Base-by-base conservation (phyloP, 495 filamentous ascomycete genomes). In the Trichocladium antarcticum region DNA sequence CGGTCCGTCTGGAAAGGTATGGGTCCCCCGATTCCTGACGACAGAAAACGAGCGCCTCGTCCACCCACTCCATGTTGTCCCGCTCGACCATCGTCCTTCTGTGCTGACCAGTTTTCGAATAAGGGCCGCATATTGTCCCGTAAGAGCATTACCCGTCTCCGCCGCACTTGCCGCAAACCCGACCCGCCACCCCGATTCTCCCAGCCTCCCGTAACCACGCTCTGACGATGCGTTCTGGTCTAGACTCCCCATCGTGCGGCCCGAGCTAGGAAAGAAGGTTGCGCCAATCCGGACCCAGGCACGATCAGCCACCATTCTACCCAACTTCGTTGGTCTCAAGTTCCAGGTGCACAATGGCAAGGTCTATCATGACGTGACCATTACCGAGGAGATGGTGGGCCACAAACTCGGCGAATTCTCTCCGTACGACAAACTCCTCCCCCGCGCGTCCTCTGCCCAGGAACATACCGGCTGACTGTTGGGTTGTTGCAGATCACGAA, bases 381-480 rank as follows among this genome's bases (percentile, higher is more conserved):
- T 98, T 50, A 95, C 89, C 35, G 90, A 96, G 67, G 87, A 97
- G 62, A 97, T 98, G 93, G 93, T 98, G 14, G 92, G 93, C 36
- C 83, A 93, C 65, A 98, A 97, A 69, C 73, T 98, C 60, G 92
- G 92, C 52, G 93, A 97, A 72, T 98, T 95, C 67, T 79, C 89
- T 53, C 59, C 77, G 89, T 95, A 79, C 66, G 89, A 5, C n/a
- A 17, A 15, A 14, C 20, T 24, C 19, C 82, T 6, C 37, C 3
- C 12, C 2, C 15, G 17, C 14, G 5, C 27, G 17, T 31, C 41
- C 11, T 19, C 15, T 19, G 22, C 31, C 31, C 9, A 34, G 24
- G 38, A 22, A 1, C 5, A 34, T 6, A 11, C 35, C 11, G 21
- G 24, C 39, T 61, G 37, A 57, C 38, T 28, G 14, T 19, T 15